These are phyloP conservation scores for Mycena leptocephala DNA, from an alignment of 768 basidiomycete species.

Conservation along the genomic window DNA sequence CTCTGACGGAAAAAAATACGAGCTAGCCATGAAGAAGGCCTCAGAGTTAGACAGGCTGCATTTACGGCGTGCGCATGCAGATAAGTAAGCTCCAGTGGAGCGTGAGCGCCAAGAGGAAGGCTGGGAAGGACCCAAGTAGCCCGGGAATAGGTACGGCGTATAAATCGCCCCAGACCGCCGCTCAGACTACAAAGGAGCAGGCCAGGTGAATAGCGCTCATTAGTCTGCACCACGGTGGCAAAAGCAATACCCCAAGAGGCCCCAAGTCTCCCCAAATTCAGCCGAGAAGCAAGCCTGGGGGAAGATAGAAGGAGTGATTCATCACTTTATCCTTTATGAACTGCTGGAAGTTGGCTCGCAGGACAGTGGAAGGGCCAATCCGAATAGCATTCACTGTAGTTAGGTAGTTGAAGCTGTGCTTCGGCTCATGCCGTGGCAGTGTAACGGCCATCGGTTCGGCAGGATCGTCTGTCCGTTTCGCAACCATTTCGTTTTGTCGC, in stretches of 20 bases:
- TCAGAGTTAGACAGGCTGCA: neutral
- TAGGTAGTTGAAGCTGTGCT: too few relatives aligned
- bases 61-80: neutral
- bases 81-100: constrained; percentile 15
- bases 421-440: too few relatives aligned
- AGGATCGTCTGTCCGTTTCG: too few relatives aligned
- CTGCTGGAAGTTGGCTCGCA: too few relatives aligned
- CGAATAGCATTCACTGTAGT: too few relatives aligned
- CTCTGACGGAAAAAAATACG: neutral
- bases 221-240: neutral
- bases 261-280: too few relatives aligned
- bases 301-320: too few relatives aligned
- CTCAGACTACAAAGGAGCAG: constrained; percentile 2
- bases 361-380: too few relatives aligned
- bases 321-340: too few relatives aligned
- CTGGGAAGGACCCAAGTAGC: constrained; percentile 5
- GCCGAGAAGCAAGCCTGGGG: neutral
- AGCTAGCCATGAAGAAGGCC: neutral
- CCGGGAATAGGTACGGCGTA: neutral
- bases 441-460: too few relatives aligned
- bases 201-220: constrained; percentile 15
- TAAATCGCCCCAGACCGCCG: constrained; percentile 15
- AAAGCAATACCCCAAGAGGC: neutral
- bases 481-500: too few relatives aligned
- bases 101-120: constrained; percentile 14